Evolutionary conservation across 2,329 filamentous ascomycete species (phyloP).

Genomic region (Sclerotinia sclerotiorum): DNA sequence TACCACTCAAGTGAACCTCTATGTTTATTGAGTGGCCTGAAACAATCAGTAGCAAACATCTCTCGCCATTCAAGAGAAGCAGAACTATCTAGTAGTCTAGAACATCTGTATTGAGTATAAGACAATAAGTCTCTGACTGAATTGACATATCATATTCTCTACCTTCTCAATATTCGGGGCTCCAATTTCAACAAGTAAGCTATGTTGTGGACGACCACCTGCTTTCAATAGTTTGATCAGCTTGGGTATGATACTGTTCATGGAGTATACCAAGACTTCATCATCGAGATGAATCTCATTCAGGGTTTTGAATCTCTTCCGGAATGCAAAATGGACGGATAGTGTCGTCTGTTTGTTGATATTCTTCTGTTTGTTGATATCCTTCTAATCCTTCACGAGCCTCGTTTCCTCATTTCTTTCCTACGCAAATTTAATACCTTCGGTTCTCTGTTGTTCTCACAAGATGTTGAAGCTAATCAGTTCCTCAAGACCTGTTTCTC

Average conservation of each 20-base stretch:
- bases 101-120: neutral
- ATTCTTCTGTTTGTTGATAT: neutral
- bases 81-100: neutral
- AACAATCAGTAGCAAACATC: neutral
- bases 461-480: conserved; percentile 6
- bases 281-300: neutral
- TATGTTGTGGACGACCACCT: neutral
- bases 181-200: neutral
- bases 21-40: neutral
- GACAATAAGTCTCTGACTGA: neutral
- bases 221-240: conserved; percentile 20
- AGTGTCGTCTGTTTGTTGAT: neutral
- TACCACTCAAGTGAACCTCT: neutral
- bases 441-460: too few species aligned
- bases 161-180: neutral
- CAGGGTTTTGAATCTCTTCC: neutral
- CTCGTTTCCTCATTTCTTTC: neutral
- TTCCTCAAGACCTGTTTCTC: neutral
- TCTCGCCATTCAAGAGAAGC: neutral
- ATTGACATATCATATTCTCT: conserved; percentile 4
- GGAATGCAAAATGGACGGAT: neutral
- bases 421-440: neutral
- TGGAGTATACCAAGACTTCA: neutral
- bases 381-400: neutral
- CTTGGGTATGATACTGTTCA: conserved; percentile 1